These are phyloP conservation scores for Podospora bellae-mahoneyi DNA, from an alignment of 495 filamentous ascomycete species.

Conservation along the genomic window DNA sequence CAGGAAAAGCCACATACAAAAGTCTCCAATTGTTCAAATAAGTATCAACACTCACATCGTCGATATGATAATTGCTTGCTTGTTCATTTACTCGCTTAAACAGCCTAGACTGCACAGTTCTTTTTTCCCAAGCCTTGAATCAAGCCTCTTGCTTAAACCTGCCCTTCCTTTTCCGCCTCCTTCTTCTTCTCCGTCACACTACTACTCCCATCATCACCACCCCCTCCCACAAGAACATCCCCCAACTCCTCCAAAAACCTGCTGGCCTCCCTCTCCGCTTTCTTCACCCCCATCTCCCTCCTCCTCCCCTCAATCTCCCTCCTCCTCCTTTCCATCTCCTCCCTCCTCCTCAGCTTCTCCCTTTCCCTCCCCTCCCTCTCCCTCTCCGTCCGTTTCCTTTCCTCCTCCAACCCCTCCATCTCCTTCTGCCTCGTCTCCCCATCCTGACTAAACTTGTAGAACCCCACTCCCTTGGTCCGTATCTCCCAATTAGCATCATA, in stretches of 20 bases:
- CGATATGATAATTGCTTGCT: too few relatives aligned
- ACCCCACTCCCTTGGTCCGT: constrained; percentile 82
- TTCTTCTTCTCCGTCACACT: background rate
- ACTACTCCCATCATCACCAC: background rate
- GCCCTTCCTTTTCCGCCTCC: background rate
- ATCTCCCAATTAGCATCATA: constrained; percentile 83
- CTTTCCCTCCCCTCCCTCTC: constrained; percentile 54
- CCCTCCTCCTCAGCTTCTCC: constrained; percentile 38
- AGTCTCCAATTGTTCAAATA: too few relatives aligned
- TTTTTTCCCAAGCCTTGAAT: too few relatives aligned
- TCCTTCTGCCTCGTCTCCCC: constrained; percentile 60
- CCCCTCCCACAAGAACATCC: constrained; percentile 12
- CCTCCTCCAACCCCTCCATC: constrained; percentile 68
- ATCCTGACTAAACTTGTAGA: constrained; percentile 79
- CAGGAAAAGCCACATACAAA: too few relatives aligned
- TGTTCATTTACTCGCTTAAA: too few relatives aligned
- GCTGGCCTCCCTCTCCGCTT: constrained; percentile 67
- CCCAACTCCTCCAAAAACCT: constrained; percentile 61
- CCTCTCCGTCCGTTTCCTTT: constrained; percentile 66
- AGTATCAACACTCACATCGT: too few relatives aligned
- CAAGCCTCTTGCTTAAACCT: too few relatives aligned
- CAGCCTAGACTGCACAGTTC: too few relatives aligned
- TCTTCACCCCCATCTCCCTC: constrained; percentile 50
- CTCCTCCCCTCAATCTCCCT: constrained; percentile 51
- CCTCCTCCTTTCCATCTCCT: constrained; percentile 54